Evolutionary conservation across 2,329 filamentous ascomycete species (phyloP), one percentile per base, ranked within the genome.

Genomic region (Colletotrichum australisinense): DNA sequence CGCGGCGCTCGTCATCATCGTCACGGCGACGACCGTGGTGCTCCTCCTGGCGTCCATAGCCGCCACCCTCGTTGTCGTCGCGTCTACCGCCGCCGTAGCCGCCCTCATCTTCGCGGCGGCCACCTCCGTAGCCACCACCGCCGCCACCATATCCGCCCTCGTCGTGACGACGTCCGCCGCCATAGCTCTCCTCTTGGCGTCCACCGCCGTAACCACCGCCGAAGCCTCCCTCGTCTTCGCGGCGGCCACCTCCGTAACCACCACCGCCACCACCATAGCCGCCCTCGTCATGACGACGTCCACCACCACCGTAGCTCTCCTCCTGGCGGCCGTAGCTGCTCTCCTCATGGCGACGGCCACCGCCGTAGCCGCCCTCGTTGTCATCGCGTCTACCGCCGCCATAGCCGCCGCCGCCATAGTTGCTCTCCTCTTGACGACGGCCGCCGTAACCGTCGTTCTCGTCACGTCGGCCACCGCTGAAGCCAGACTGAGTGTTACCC

Each of bases 401-500:
- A 55, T 77, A 75, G 26, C 76, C 76, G 35, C 77, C 38, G 38
- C 38, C 68, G 66, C 79, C 75, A 63, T 79, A 75, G 38, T 49
- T 49, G 42, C 77, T 75, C 69, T 80, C 77, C 63, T 80, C 75
- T 52, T 76, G 77, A 32, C 76, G 75, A 46, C 79, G 78, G 72
- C 60, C 22, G 53, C 78, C 76, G 53, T 79, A 76, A 26, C 78
- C 78, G 59, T 77, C 75, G 22, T 76, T 73, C 28, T 75, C 77
- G 53, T 78, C 73, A 42, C 75, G 74, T 56, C 75, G 75, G 19
- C 76, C 70, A 32, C 73, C 75, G 42, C 77, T 69, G 52, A 76
- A 75, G 49, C 75, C 77, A 22, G 69, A 72, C 64, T 77, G 76
- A 55, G 76, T 80, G 19, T 82, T 84, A 58, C 82, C 81, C 32